Percentiles rank a stretch among this genome's conserved stretches.
phyloP scores from a whole-genome alignment of 1,139 yeast genomes.

The Candida tetrigidarum region DNA sequence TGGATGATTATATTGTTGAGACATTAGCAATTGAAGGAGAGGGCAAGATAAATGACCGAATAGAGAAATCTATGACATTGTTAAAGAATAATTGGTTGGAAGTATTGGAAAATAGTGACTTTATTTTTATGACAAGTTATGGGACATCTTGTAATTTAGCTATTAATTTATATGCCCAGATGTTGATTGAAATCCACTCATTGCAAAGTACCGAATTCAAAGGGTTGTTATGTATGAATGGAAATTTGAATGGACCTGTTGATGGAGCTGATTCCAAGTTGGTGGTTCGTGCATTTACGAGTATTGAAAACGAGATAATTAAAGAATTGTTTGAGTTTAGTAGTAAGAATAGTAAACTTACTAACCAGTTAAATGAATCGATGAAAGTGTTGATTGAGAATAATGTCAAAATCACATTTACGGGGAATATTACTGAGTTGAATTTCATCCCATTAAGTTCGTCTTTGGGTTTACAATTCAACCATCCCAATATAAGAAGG shows the following conservation, averaged over 20 bases:
- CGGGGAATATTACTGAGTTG: constrained; percentile 52
- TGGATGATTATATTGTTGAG: constrained; percentile 35
- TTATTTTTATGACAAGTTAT: constrained; percentile 47
- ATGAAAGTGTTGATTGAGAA: constrained; percentile 34
- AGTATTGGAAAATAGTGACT: constrained; percentile 41
- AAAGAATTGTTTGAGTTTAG: constrained; percentile 53
- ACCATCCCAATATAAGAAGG: constrained; percentile 60
- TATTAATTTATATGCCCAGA: constrained; percentile 41
- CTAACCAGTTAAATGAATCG: constrained; percentile 34
- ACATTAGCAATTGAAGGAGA: constrained; percentile 58
- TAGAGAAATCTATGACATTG: constrained; percentile 27
- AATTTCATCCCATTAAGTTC: constrained; percentile 46
- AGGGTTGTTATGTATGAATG: constrained; percentile 53
- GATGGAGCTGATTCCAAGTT: constrained; percentile 48
- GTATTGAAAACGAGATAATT: constrained; percentile 51
- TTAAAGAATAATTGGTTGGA: constrained; percentile 50
- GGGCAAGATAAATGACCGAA: constrained; percentile 50
- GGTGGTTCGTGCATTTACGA: constrained; percentile 49
- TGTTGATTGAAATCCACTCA: constrained; percentile 23
- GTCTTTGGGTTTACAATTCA: constrained; percentile 44
- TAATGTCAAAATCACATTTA: constrained; percentile 54
- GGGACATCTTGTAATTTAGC: constrained; percentile 52
- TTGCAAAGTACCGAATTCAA: constrained; percentile 14
- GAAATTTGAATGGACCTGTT: constrained; percentile 48
- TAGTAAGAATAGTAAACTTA: constrained; percentile 37